Evolutionary conservation across 805 yeast genomes (phyloP), one percentile per base, ranked within the genome.

Genomic region (Schwanniomyces vanrijiae): DNA sequence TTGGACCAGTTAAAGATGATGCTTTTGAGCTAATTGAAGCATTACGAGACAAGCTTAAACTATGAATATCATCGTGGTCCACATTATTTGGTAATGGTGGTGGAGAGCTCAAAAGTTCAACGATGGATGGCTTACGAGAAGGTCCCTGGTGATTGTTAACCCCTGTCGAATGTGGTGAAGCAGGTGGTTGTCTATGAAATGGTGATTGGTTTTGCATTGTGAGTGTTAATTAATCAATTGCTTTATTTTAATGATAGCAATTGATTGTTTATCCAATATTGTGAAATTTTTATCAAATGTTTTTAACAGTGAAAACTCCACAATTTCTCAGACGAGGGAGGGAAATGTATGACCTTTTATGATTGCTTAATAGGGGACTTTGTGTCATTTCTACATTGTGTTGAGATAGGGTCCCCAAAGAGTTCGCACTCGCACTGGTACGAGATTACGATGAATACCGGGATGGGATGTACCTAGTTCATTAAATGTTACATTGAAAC

Each of bases 51-150:
- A 73, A 64, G 43, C 68, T 66, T 51, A 73, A 63, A 2, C 76
- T 66, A 28, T 66, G 61, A 16, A 68, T 56, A 39, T 68, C 73
- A 19, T 67, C 71, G 33, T 61, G 56, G 65, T 75, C 65, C 57
- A 54, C 43, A 60, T 75, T 63, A 49, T 69, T 62, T 5, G 82
- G 78, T 46, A 85, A 62, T 1, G 85, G 86, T 2, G 92, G 94
- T 0, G 94, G 94, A 4, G 90, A 81, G 13, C 88, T 81, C 29
- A 86, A 68, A 69, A 86, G 68, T 61, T 86, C 92, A 37, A 84
- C 92, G 42, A 86, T 85, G 6, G 90, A 84, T 0, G 88, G 78
- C 52, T 84, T 71, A 26, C 77, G 56, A n/a, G 69, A 58, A 5
- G 62, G 57, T 31, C 47, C 52, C 28, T 49, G 58, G 9, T 45